Conservation (phyloP, 768 basidiomycete genomes). For the Auriscalpium vulgare region DNA sequence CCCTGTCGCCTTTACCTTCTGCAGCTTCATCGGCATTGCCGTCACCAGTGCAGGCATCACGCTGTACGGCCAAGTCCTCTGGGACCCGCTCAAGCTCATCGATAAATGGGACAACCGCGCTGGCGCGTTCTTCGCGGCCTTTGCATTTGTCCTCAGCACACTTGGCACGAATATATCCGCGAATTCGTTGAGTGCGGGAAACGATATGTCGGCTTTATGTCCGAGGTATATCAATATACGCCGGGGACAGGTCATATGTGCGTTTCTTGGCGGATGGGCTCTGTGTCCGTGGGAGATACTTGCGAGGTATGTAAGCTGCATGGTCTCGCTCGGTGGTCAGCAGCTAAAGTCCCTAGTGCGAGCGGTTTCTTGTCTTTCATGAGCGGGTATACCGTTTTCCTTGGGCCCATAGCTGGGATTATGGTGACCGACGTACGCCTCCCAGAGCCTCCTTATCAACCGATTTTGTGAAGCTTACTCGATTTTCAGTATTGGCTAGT, state of each 20-base stretch:
- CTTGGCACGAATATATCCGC: constrained; percentile 65
- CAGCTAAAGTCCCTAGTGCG: constrained; percentile 27
- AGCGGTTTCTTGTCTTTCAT: constrained; percentile 69
- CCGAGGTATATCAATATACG: constrained; percentile 77
- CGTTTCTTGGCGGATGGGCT: constrained; percentile 77
- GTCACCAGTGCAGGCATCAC: constrained; percentile 70
- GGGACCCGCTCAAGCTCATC: constrained; percentile 75
- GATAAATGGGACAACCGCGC: constrained; percentile 81
- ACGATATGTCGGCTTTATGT: constrained; percentile 76
- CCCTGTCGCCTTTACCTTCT: constrained; percentile 67
- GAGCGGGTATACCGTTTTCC: constrained; percentile 78
- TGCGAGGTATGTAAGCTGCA: constrained; percentile 25
- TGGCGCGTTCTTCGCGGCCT: constrained; percentile 76
- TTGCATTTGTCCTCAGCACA: constrained; percentile 66
- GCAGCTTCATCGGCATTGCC: constrained; percentile 73
- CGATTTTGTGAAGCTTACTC: not conserved
- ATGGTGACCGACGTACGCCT: constrained; percentile 48
- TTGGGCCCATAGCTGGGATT: constrained; percentile 80
- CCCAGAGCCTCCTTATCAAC: not conserved
- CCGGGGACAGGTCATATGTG: constrained; percentile 69
- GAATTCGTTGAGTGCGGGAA: constrained; percentile 69
- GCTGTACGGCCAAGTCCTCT: constrained; percentile 57
- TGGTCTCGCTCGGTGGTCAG: constrained; percentile 8
- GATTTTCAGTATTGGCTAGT: constrained; percentile 64
- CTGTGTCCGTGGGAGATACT: constrained; percentile 87